Evolutionary conservation across 139 green algal genomes (phyloP).

Genomic region (Astrephomene gubernaculifera): DNA sequence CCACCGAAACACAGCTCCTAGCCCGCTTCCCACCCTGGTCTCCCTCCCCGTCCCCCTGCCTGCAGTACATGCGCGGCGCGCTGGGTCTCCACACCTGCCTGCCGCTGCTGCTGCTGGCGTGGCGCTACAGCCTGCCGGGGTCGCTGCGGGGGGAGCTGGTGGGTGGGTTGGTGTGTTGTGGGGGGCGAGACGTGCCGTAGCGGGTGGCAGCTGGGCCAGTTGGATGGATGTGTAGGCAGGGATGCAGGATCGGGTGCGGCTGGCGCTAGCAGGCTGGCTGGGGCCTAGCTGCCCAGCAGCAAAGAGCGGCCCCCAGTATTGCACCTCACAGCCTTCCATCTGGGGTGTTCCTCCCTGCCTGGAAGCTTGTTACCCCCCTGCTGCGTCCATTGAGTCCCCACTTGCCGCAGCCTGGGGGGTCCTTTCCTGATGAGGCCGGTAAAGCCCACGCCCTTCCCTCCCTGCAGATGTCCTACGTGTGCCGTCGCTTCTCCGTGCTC

Average conservation of each 20-base stretch:
- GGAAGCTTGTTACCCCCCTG: neutral
- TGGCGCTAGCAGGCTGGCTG: too few relatives aligned
- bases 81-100: conserved; percentile 36
- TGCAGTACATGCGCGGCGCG: conserved; percentile 31
- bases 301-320: too few relatives aligned
- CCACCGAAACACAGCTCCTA: neutral
- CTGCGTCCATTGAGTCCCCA: too few relatives aligned
- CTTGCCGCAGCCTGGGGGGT: too few relatives aligned
- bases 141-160: conserved; percentile 33
- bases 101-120: conserved; percentile 43
- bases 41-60: neutral
- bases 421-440: too few relatives aligned
- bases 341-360: neutral
- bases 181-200: neutral
- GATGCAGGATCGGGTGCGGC: too few relatives aligned
- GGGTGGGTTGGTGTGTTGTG: neutral
- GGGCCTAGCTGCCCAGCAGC: too few relatives aligned
- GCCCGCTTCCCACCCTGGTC: neutral
- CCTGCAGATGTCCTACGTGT: conserved; percentile 35
- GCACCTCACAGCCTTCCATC: neutral
- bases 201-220: neutral
- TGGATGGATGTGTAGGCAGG: too few relatives aligned
- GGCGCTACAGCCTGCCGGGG: conserved; percentile 37
- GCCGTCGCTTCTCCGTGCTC: conserved; percentile 32
- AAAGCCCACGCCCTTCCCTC: neutral